These are phyloP conservation scores for Parmelia sp. DNA, from an alignment of 495 filamentous ascomycete genomes.

Conservation along the genomic window DNA sequence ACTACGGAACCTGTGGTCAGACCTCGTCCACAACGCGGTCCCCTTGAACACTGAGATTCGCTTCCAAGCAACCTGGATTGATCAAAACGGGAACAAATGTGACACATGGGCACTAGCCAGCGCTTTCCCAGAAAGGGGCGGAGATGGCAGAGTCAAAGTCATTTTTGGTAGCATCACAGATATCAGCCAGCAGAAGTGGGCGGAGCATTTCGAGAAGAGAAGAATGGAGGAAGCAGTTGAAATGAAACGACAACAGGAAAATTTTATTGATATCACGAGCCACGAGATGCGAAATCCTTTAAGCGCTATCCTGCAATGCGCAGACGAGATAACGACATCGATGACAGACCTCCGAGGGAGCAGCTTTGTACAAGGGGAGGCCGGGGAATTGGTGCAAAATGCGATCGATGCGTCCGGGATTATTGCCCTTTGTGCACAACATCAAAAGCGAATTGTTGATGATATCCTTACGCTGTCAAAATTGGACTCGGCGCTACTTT, in stretches of 20 bases:
- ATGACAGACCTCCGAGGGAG: conserved; percentile 40
- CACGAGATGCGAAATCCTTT: conserved; percentile 86
- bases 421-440: conserved; percentile 66
- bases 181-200: conserved; percentile 43
- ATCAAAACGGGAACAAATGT: conserved; percentile 48
- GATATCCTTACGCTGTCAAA: conserved; percentile 76
- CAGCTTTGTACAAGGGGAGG: conserved; percentile 5
- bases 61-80: conserved; percentile 56
- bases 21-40: conserved; percentile 48
- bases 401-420: conserved; percentile 68
- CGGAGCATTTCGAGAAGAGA: conserved; percentile 48
- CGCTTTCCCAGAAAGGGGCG: conserved; percentile 59
- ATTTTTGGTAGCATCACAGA: conserved; percentile 57
- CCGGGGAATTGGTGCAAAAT: conserved; percentile 33
- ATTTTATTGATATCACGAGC: conserved; percentile 84
- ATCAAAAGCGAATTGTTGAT: conserved; percentile 76
- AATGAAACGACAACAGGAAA: conserved; percentile 64
- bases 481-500: conserved; percentile 67
- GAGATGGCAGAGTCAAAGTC: conserved; percentile 53
- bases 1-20: conserved; percentile 49
- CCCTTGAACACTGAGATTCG: conserved; percentile 60
- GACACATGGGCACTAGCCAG: conserved; percentile 68
- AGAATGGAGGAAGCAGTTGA: conserved; percentile 59
- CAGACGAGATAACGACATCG: conserved; percentile 62
- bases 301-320: conserved; percentile 73